Percentiles rank a stretch among this genome's conserved stretches.
These are phyloP conservation scores for Babesia ovis DNA, from an alignment of 169 alveolate genomes.

Conservation along the genomic window DNA sequence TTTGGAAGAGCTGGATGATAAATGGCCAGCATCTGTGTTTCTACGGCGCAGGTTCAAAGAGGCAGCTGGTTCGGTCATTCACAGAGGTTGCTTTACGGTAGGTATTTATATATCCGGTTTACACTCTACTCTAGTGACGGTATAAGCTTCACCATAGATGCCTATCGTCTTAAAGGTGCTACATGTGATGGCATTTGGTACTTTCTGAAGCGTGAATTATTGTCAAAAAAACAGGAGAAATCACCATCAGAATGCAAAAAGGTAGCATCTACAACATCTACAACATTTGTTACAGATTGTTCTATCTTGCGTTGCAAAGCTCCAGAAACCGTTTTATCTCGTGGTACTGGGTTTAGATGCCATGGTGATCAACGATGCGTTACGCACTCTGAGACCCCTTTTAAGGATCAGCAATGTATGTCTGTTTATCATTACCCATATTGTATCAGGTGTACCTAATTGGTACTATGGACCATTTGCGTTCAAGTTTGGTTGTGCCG, in stretches of 20 bases:
- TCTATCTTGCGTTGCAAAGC: neutral
- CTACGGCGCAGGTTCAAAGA: conserved; percentile 58
- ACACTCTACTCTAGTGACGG: conserved; percentile 37
- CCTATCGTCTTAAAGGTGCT: conserved; percentile 41
- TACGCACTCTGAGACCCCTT: neutral
- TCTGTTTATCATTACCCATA: neutral
- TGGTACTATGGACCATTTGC: conserved; percentile 57
- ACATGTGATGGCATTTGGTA: conserved; percentile 21
- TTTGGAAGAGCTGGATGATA: conserved; percentile 68
- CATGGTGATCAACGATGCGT: conserved; percentile 13
- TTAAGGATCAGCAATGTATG: neutral
- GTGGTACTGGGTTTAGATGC: conserved; percentile 46
- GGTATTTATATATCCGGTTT: neutral
- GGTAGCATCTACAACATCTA: neutral
- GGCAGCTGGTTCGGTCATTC: conserved; percentile 38
- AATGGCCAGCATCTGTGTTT: conserved; percentile 57
- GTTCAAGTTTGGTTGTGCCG: conserved; percentile 31
- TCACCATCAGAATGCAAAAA: conserved; percentile 1
- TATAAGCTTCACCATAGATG: conserved; percentile 25
- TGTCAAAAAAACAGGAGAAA: neutral
- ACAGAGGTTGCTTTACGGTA: conserved; percentile 49
- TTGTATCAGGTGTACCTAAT: conserved; percentile 43
- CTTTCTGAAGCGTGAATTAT: conserved; percentile 1
- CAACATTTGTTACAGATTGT: conserved; percentile 4
- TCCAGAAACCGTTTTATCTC: conserved; percentile 35